A percentile compares a stretch with the other conserved stretches of the same genome.
Conservation (phyloP, 768 basidiomycete genomes). For the Phlebiopsis flavidoalba region DNA sequence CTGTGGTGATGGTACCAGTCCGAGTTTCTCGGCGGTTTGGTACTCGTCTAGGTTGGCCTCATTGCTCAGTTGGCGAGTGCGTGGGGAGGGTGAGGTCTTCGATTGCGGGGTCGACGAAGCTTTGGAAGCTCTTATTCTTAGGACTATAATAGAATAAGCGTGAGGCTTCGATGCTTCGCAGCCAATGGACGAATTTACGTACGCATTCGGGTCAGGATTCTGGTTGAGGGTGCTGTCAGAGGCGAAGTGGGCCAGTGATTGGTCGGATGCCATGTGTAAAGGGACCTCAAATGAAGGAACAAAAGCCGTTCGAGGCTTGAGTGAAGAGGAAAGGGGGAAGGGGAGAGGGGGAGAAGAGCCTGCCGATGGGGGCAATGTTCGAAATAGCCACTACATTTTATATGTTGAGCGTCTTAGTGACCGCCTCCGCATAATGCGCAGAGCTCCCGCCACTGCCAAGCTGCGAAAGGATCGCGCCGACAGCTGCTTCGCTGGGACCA, state of each 20-base stretch:
- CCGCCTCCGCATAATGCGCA: neutral
- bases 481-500: neutral
- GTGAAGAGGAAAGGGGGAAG: neutral
- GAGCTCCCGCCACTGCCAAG: neutral
- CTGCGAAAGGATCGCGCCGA: neutral
- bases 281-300: neutral
- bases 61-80: constrained; percentile 1
- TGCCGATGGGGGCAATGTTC: neutral
- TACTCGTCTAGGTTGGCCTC: constrained; percentile 13
- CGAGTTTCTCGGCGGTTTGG: neutral
- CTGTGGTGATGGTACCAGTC: neutral
- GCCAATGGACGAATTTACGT: neutral
- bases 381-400: neutral
- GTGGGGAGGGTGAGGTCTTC: constrained; percentile 10
- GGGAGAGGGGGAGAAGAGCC: neutral
- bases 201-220: neutral
- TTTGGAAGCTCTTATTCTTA: neutral
- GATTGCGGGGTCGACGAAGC: constrained; percentile 4
- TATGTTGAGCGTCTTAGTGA: neutral
- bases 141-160: neutral
- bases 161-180: neutral
- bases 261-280: neutral
- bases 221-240: neutral
- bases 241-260: neutral
- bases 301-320: neutral